These are phyloP conservation scores for Funneliformis caledonium DNA, from an alignment of 371 early-diverging fungal species.

Conservation along the genomic window DNA sequence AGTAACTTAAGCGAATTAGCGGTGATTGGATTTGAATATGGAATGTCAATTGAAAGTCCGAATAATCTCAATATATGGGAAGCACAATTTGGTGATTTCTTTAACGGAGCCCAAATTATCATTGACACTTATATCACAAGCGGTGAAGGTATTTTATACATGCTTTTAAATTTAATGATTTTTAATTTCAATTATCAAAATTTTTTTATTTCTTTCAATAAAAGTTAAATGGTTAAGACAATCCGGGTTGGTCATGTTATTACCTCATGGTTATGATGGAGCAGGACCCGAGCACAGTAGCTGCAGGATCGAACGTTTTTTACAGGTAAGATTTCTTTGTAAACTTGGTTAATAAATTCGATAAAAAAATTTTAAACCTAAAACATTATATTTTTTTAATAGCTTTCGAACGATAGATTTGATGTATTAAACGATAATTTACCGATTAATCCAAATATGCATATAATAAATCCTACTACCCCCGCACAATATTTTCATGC, in stretches of 20 bases:
- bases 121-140: constrained; percentile 90
- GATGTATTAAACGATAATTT: constrained; percentile 57
- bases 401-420: constrained; percentile 82
- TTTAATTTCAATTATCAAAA: not conserved
- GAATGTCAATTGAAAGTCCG: constrained; percentile 88
- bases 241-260: constrained; percentile 85
- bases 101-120: constrained; percentile 95
- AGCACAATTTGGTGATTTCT: constrained; percentile 98
- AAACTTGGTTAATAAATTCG: not conserved
- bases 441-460: constrained; percentile 84
- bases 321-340: constrained; percentile 68
- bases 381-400: constrained; percentile 22
- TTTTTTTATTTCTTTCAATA: not conserved
- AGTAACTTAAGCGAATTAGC: constrained; percentile 90
- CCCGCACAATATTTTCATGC: constrained; percentile 97
- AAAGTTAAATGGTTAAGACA: constrained; percentile 91
- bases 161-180: not conserved
- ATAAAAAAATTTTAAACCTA: not conserved
- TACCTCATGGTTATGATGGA: constrained; percentile 97
- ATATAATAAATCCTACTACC: constrained; percentile 90
- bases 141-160: constrained; percentile 65
- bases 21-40: constrained; percentile 95
- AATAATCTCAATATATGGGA: constrained; percentile 91
- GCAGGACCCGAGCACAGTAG: constrained; percentile 96
- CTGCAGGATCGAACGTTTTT: constrained; percentile 90